These are phyloP conservation scores for Exophiala mesophila DNA, from an alignment of 2,329 filamentous ascomycete species.

Conservation along the genomic window DNA sequence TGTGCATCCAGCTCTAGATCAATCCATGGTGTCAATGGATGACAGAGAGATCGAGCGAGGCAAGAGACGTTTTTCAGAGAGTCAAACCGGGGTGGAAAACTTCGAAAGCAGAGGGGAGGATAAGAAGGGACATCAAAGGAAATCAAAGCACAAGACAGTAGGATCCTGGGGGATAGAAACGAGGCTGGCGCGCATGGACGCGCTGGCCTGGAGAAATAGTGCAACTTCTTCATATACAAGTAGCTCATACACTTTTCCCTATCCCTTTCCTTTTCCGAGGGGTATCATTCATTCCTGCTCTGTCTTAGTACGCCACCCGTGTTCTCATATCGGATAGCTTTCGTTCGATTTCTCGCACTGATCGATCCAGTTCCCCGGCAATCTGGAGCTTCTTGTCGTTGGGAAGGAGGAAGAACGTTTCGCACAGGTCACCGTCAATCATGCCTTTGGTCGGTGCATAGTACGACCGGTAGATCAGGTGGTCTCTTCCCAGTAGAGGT, in stretches of 20 bases:
- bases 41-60: conserved; percentile 46
- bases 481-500: conserved; percentile 84
- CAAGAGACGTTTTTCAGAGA: conserved; percentile 48
- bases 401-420: conserved; percentile 77
- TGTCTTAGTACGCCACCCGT: conserved; percentile 48
- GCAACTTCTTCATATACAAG: no score
- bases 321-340: conserved; percentile 73
- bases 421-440: conserved; percentile 94
- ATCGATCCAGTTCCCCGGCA: conserved; percentile 85
- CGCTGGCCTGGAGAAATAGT: no score
- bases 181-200: no score
- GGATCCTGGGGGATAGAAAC: not conserved
- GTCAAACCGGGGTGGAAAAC: no score
- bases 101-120: no score
- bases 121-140: no score
- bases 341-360: conserved; percentile 86
- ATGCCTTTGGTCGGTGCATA: conserved; percentile 95
- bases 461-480: conserved; percentile 91
- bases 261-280: no score
- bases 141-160: no score
- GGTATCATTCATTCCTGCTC: not conserved
- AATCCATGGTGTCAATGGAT: conserved; percentile 24
- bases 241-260: no score
- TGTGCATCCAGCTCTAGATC: conserved; percentile 39
- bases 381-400: conserved; percentile 94